Evolutionary conservation across 495 filamentous ascomycete genomes (phyloP), one percentile per base, ranked within the genome.

Genomic region (Amorphotheca resinae): DNA sequence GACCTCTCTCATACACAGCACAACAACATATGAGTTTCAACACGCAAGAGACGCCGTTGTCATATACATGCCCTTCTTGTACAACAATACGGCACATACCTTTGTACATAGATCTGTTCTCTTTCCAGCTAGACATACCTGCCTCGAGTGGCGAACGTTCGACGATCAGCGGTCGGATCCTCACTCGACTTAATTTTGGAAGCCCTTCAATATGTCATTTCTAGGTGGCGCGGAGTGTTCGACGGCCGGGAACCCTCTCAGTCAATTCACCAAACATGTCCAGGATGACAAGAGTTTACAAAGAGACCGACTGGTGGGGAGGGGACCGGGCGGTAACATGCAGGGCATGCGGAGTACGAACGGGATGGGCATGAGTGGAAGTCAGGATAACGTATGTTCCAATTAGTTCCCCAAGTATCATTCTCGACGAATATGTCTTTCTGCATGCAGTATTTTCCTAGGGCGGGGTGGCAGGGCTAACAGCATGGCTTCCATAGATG

Each of bases 191-290:
- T 20, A 16, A 37, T 37, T 37, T 21, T 37, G 34, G 11, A 30
- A n/a, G n/a, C n/a, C n/a, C n/a, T n/a, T n/a, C n/a, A 30, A 44
- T 8, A 95, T 95, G 91, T 93, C 87, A 17, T 95, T 98, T 59
- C 72, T 95, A 49, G 84, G 84, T 63, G 89, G 89, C 52, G 84
- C 87, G 51, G 91, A 96, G 64, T 98, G 91, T 70, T 96, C 91
- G 36, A 95, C 91, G 32, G 87, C 84, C 41, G 86, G 79, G 55
- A 98, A 96, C 63, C 93, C 93, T 42, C 79, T 98, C 45, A 86
- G 82, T 54, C 93, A 95, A 72, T 93, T 98, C 59, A 81, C 84
- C 22, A 98, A 96, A 60, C 85, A 93, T 58, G 82, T 87, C 40
- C 79, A 86, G 54, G 84, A 94, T 66, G 91, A 96, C 67, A 95